These are phyloP conservation scores for Candida mesenterica DNA, from an alignment of 1,139 yeast genomes.

Conservation along the genomic window DNA sequence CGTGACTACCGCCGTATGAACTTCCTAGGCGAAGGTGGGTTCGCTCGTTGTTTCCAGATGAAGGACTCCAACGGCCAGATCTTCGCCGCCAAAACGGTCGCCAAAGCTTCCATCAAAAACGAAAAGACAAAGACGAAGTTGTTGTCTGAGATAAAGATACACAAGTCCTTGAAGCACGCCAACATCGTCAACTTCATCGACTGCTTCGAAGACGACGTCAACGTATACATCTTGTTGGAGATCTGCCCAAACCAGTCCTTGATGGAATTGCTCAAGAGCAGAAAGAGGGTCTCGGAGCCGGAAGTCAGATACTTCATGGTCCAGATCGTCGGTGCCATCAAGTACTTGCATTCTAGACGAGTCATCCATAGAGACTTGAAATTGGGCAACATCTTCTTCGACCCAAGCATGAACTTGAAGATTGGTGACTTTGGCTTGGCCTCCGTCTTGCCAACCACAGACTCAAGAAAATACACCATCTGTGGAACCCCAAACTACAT, in stretches of 20 bases:
- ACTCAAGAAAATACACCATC: constrained; percentile 82
- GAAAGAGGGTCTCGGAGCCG: constrained; percentile 83
- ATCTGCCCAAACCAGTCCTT: constrained; percentile 92
- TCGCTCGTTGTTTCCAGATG: constrained; percentile 97
- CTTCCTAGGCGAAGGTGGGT: constrained; percentile 97
- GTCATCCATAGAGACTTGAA: constrained; percentile 96
- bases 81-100: constrained; percentile 96
- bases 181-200: constrained; percentile 90
- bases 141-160: constrained; percentile 92
- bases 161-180: constrained; percentile 84
- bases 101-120: constrained; percentile 87
- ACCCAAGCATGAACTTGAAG: constrained; percentile 86
- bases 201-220: constrained; percentile 92
- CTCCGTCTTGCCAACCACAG: constrained; percentile 66
- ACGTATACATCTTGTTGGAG: constrained; percentile 89
- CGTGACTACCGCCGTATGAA: constrained; percentile 88
- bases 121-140: constrained; percentile 89
- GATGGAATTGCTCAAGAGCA: constrained; percentile 84
- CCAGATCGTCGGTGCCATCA: constrained; percentile 91
- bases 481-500: constrained; percentile 98
- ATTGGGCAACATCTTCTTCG: constrained; percentile 91
- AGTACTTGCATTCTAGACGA: constrained; percentile 85
- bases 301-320: constrained; percentile 90
- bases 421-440: constrained; percentile 98
- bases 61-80: constrained; percentile 83